phyloP scores from a whole-genome alignment of 2,329 filamentous ascomycete genomes.

The Aspergillus brunneoviolaceus region DNA sequence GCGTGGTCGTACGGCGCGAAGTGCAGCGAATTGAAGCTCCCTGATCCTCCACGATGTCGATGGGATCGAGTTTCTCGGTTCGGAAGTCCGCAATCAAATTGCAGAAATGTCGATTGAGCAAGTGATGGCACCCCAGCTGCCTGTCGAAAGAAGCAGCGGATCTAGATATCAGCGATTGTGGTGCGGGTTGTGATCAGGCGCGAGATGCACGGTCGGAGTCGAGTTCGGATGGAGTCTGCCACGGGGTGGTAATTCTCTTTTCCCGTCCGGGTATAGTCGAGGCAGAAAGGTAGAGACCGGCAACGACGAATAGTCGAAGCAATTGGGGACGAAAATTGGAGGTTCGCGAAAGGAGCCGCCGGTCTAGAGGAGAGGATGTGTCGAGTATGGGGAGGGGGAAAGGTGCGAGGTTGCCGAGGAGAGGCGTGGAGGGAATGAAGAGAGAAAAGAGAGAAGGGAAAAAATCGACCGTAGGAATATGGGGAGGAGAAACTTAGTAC shows the following conservation, averaged over 20 bases:
- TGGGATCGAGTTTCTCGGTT: constrained; percentile 11
- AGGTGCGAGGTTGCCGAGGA: constrained; percentile 22
- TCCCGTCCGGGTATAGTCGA: not conserved
- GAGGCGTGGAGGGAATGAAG: constrained; percentile 7
- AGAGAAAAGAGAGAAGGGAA: constrained; percentile 18
- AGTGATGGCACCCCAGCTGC: constrained; percentile 20
- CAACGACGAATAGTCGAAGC: constrained; percentile 21
- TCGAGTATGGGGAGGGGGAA: constrained; percentile 10
- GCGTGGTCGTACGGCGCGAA: constrained; percentile 44
- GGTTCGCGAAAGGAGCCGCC: constrained; percentile 15
- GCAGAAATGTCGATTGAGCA: constrained; percentile 21
- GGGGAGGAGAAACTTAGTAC: constrained; percentile 24
- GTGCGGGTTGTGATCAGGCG: not conserved
- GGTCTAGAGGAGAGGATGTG: constrained; percentile 23
- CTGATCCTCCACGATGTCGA: constrained; percentile 17
- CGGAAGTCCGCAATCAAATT: constrained; percentile 17
- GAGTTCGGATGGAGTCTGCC: not conserved
- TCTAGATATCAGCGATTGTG: constrained; percentile 2
- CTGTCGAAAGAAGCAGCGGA: constrained; percentile 19
- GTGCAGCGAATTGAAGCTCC: constrained; percentile 20
- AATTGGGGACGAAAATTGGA: constrained; percentile 9
- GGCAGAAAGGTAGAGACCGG: constrained; percentile 11
- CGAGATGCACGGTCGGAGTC: not conserved
- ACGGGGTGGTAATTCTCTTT: constrained; percentile 5
- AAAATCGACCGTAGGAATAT: constrained; percentile 24